Base-by-base conservation (phyloP, 2,329 filamentous ascomycete genomes). In the Arthroderma sp. region DNA sequence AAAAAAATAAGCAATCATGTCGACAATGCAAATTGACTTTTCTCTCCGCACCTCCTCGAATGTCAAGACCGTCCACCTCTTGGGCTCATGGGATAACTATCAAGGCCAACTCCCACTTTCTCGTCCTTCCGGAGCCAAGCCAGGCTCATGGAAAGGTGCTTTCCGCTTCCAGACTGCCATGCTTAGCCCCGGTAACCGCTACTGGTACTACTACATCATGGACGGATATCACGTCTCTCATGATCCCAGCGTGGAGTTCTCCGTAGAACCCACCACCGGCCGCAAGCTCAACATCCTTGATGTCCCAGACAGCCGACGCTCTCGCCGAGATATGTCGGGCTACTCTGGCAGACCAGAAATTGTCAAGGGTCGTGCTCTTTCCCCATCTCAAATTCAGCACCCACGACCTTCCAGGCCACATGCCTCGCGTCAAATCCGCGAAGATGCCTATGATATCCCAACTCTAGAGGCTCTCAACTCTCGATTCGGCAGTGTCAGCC, bases 131-230 rank as follows among this genome's bases (percentile, higher is more conserved):
- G 77, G 82, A 40, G 81, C 81, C 69, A 94, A 94, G 74, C 79
- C 83, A 46, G 87, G 87, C 62, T 83, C 83, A 56, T 96, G 89
- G 87, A 85, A 88, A 66, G 91, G 89, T 61, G 93, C 86, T 60
- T 95, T 98, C 75, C 83, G 86, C 71, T 95, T 98, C 72, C 84
- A 91, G 70, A 83, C 82, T 63, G 70, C 78, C 50, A 89, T 85
- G 49, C 77, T 96, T 58, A 81, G 89, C 73, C 74, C 85, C 57
- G 87, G 89, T 64, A 80, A 85, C 64, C 82, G 89, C 63, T 96
- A 96, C 80, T 98, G 91, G 91, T 98, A 96, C 81, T 98, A 98
- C 80, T 98, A 95, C 77, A 95, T 96, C 80, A 91, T 96, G 67
- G 91, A 98, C 66, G 91, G 91, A 57, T 95, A 95, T 79, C 88